phyloP scores from a whole-genome alignment of 192 early-diverging fungal genomes.

The Phycomyces blakesleeanus region DNA sequence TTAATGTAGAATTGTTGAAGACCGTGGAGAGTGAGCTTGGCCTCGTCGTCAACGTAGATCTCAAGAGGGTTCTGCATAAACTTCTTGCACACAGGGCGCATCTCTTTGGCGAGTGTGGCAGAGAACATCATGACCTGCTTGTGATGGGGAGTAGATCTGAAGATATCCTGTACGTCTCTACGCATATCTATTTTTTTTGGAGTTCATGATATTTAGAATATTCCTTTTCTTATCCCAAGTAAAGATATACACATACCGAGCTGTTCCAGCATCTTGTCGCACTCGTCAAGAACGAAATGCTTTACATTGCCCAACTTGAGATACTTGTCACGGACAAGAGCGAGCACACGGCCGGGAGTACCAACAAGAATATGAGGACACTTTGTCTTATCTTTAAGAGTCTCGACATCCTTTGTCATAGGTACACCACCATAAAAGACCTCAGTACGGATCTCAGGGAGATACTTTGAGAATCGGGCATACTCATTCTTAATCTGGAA shows the following conservation, averaged over 20 bases:
- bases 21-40: constrained; percentile 98
- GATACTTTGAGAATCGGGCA: constrained; percentile 91
- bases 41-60: constrained; percentile 97
- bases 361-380: constrained; percentile 96
- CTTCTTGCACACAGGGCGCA: constrained; percentile 90
- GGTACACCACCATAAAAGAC: constrained; percentile 91
- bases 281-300: constrained; percentile 99
- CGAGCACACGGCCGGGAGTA: constrained; percentile 89
- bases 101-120: constrained; percentile 91
- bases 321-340: constrained; percentile 79
- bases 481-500: constrained; percentile 99
- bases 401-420: constrained; percentile 76
- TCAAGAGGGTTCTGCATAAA: constrained; percentile 98
- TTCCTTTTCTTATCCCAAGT: not conserved
- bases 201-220: not conserved
- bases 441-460: constrained; percentile 88
- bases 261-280: constrained; percentile 94
- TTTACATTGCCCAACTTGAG: constrained; percentile 81
- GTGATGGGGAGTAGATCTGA: constrained; percentile 88
- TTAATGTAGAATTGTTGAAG: constrained; percentile 93
- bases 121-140: constrained; percentile 99
- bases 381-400: constrained; percentile 75
- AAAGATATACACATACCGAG: constrained; percentile 44
- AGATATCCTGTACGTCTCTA: constrained; percentile 94
- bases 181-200: constrained; percentile 83